phyloP scores from a whole-genome alignment of 257 asterid species.

The Leptodermis oblonga region DNA sequence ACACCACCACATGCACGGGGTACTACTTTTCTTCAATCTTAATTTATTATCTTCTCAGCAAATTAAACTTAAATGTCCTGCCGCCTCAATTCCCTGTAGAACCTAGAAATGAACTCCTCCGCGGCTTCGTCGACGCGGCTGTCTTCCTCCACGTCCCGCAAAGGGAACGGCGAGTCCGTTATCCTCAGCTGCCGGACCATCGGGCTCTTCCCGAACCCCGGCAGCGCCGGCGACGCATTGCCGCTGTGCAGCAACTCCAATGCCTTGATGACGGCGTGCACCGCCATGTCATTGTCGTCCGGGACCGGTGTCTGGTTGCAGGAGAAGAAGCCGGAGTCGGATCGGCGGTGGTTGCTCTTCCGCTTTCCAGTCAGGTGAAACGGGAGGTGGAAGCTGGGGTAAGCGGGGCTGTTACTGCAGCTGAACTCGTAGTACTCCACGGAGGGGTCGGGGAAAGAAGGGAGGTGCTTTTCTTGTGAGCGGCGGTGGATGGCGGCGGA shows the following conservation, averaged over 20 bases:
- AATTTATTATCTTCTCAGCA: background rate
- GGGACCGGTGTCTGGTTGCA: slow-evolving; percentile 24
- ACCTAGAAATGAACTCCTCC: slow-evolving; percentile 31
- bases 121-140: slow-evolving; percentile 31
- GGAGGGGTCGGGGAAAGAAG: slow-evolving; percentile 20
- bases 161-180: slow-evolving; percentile 35
- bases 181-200: slow-evolving; percentile 45
- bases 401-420: slow-evolving; percentile 70
- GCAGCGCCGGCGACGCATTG: slow-evolving; percentile 60
- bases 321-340: slow-evolving; percentile 13
- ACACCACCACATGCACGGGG: background rate
- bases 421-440: slow-evolving; percentile 73
- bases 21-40: background rate
- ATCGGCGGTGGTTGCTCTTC: slow-evolving; percentile 29
- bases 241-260: slow-evolving; percentile 34
- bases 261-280: slow-evolving; percentile 28
- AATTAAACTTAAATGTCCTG: slow-evolving; percentile 13
- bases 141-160: slow-evolving; percentile 19
- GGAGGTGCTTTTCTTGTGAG: slow-evolving; percentile 17
- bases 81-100: slow-evolving; percentile 29
- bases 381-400: slow-evolving; percentile 34
- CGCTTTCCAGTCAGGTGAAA: slow-evolving; percentile 41
- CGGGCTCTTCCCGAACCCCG: slow-evolving; percentile 69
- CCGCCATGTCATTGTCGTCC: slow-evolving; percentile 25
- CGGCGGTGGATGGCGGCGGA: slow-evolving; percentile 27